These are phyloP conservation scores for Cryphonectria parasitica DNA, from an alignment of 2,329 filamentous ascomycete genomes.

Conservation along the genomic window DNA sequence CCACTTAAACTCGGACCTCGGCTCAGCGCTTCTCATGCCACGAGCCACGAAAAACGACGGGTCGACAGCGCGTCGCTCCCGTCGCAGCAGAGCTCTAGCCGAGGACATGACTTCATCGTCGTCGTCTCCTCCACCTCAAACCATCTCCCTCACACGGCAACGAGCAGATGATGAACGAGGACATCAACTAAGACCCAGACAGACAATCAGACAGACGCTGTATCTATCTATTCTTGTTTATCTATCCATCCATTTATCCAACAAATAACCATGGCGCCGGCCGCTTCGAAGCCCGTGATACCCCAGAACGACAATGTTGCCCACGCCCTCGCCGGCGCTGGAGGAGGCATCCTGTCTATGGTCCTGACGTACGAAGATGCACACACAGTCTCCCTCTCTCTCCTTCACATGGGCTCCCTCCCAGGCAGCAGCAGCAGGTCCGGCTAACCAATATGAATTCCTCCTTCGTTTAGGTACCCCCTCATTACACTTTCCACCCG, in stretches of 20 bases:
- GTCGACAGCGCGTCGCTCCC: not conserved
- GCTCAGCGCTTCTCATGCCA: conserved; percentile 14
- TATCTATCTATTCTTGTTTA: not conserved
- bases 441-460: not conserved
- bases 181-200: conserved; percentile 21
- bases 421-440: conserved; percentile 11
- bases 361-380: conserved; percentile 71
- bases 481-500: conserved; percentile 97
- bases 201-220: not conserved
- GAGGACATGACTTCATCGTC: conserved; percentile 6
- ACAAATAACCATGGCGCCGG: conserved; percentile 30
- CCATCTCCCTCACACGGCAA: not conserved
- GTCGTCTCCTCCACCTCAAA: not conserved
- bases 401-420: not conserved
- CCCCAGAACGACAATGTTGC: conserved; percentile 97
- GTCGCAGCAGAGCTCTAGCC: not conserved
- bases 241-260: conserved; percentile 13
- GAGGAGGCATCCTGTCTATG: conserved; percentile 95
- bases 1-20: conserved; percentile 22
- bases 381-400: conserved; percentile 24
- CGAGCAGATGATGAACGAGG: conserved; percentile 24
- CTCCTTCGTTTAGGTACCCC: conserved; percentile 69
- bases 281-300: conserved; percentile 61
- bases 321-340: conserved; percentile 89
- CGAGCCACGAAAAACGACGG: conserved; percentile 2